Conservation (phyloP, 2,329 filamentous ascomycete species). For the Colletotrichum higginsianum region DNA sequence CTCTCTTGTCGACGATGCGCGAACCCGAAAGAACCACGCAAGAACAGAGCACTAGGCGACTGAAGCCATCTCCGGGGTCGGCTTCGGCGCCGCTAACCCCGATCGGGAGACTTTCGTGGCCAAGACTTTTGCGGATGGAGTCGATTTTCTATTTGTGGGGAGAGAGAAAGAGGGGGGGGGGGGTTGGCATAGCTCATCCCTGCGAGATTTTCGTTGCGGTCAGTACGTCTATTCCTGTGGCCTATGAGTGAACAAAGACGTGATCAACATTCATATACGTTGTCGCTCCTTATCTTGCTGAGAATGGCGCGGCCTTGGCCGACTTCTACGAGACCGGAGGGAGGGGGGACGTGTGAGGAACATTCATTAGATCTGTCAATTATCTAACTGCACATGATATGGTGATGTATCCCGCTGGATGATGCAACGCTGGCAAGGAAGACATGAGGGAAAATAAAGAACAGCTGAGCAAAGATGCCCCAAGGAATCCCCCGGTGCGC, state of each 20-base stretch:
- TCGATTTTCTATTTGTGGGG: neutral
- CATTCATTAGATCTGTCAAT: neutral
- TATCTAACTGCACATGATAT: neutral
- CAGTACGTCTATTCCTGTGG: too few relatives aligned
- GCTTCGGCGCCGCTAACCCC: neutral
- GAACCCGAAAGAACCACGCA: neutral
- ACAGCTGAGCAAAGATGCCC: neutral
- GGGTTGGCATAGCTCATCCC: too few relatives aligned
- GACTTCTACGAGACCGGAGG: too few relatives aligned
- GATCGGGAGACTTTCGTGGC: constrained; percentile 20
- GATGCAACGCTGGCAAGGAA: neutral
- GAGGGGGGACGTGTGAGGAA: neutral
- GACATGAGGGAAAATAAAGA: neutral
- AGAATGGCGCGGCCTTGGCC: too few relatives aligned
- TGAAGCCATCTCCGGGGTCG: constrained; percentile 18
- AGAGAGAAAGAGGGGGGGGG: too few relatives aligned
- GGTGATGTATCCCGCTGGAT: constrained; percentile 1
- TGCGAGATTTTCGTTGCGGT: too few relatives aligned
- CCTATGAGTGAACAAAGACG: too few relatives aligned
- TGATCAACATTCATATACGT: too few relatives aligned
- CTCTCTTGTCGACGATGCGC: too few relatives aligned
- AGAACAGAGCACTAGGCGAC: neutral
- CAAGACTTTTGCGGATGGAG: constrained; percentile 15
- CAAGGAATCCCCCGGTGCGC: neutral
- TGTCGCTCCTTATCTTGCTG: too few relatives aligned